A percentile compares a stretch with the other conserved stretches of the same genome.
Conservation (phyloP, 1,284 basidiomycete species). For the Trichosporon ovoides region DNA sequence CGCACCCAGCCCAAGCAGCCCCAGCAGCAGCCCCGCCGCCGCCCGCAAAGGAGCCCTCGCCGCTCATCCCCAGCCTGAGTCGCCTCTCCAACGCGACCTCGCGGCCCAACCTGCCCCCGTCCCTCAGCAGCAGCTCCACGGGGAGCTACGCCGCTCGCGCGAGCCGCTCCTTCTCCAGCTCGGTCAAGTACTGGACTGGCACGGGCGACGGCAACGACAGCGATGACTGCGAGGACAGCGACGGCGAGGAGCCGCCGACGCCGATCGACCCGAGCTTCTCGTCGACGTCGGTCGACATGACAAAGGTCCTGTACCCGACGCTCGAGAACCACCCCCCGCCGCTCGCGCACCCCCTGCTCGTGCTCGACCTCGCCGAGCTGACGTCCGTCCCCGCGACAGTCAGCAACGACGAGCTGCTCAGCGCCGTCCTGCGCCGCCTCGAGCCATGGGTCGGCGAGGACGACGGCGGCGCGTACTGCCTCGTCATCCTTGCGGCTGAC, state of each 20-base stretch:
- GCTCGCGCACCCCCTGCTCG: conserved; percentile 25
- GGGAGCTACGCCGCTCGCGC: conserved; percentile 9
- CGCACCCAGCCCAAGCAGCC: background rate
- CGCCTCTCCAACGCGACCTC: conserved; percentile 23
- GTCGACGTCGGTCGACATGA: conserved; percentile 8
- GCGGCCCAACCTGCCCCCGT: conserved; percentile 18
- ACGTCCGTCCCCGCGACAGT: conserved; percentile 18
- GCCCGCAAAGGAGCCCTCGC: too few relatives aligned
- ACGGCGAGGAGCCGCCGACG: background rate
- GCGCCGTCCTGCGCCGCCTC: conserved; percentile 24
- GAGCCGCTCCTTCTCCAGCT: conserved; percentile 8
- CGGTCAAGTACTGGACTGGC: background rate
- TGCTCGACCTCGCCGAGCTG: conserved; percentile 28
- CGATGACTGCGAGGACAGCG: background rate
- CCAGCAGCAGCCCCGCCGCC: background rate
- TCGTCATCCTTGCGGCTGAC: conserved; percentile 37
- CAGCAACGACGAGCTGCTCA: conserved; percentile 31
- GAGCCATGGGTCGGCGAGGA: conserved; percentile 42
- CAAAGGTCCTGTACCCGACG: conserved; percentile 15
- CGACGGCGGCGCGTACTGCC: conserved; percentile 33
- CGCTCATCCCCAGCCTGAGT: conserved; percentile 21
- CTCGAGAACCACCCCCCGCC: conserved; percentile 18
- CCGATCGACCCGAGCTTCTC: background rate
- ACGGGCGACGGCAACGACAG: background rate
- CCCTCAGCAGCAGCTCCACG: background rate